Percentiles rank a stretch among this genome's conserved stretches.
Evolutionary conservation across 1,284 basidiomycete species (phyloP).

Genomic region (Apiotrichum brassicae): DNA sequence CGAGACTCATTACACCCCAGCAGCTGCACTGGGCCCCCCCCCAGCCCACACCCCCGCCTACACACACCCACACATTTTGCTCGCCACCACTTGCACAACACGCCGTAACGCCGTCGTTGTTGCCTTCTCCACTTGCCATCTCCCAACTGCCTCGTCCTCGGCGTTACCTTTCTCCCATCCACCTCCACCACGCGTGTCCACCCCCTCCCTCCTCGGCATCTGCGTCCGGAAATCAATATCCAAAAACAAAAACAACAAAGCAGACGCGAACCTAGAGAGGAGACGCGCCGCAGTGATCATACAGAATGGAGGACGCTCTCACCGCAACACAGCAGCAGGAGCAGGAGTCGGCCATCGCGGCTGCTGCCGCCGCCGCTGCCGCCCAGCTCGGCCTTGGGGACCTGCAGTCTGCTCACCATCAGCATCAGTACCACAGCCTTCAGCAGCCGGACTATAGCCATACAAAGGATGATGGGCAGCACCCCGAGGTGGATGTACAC

Average conservation of each 20-base stretch:
- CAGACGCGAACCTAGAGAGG: too few species aligned
- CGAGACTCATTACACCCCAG: too few species aligned
- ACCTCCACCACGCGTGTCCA: slow-evolving; percentile 24
- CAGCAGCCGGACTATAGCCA: slow-evolving; percentile 40
- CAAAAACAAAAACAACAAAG: slow-evolving; percentile 6
- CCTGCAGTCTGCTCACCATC: slow-evolving; percentile 14
- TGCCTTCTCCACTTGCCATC: not conserved
- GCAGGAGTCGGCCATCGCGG: slow-evolving; percentile 35
- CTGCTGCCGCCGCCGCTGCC: slow-evolving; percentile 32
- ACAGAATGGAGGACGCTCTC: slow-evolving; percentile 25
- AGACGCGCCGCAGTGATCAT: slow-evolving; percentile 12
- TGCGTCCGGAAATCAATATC: not conserved
- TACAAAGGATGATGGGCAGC: slow-evolving; percentile 17
- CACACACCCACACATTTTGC: too few species aligned
- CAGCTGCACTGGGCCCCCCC: too few species aligned
- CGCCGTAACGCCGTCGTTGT: not conserved
- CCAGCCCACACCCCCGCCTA: too few species aligned
- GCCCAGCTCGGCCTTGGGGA: slow-evolving; percentile 26
- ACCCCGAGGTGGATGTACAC: slow-evolving; percentile 17
- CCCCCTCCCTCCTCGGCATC: slow-evolving; percentile 3
- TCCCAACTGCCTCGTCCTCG: slow-evolving; percentile 9
- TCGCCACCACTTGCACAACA: not conserved
- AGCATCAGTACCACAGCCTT: slow-evolving; percentile 29
- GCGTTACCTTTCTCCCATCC: slow-evolving; percentile 14
- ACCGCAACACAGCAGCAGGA: slow-evolving; percentile 23